A percentile compares a stretch with the other conserved stretches of the same genome.
These are phyloP conservation scores for Aegilops tauschii DNA, from an alignment of 176 grass and related monocot genomes.

Conservation along the genomic window DNA sequence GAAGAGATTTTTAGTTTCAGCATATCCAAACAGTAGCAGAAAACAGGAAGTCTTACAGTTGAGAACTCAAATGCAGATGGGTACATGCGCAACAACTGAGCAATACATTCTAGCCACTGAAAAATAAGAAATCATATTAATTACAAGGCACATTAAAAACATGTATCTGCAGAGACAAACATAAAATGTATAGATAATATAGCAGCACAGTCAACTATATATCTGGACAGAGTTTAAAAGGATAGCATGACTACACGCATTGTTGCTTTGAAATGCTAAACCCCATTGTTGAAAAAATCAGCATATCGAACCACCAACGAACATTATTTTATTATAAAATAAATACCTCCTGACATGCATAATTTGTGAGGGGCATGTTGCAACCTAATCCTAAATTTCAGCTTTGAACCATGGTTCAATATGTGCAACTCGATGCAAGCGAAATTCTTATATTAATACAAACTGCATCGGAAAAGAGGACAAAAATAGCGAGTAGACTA, in stretches of 20 bases:
- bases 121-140: conserved; percentile 28
- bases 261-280: neutral
- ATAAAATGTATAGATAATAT: neutral
- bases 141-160: neutral
- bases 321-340: conserved; percentile 1
- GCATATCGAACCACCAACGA: neutral
- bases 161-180: neutral
- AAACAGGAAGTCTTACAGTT: conserved; percentile 56
- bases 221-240: neutral
- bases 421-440: conserved; percentile 8
- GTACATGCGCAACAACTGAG: conserved; percentile 78
- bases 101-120: conserved; percentile 93
- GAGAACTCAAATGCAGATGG: conserved; percentile 97
- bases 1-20: neutral
- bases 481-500: conserved; percentile 25
- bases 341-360: neutral
- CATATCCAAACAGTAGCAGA: neutral
- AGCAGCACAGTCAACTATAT: neutral
- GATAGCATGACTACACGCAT: neutral
- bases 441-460: neutral
- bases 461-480: neutral
- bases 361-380: conserved; percentile 1
- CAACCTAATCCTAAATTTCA: neutral
- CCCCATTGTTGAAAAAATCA: neutral
- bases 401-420: neutral